Base-by-base conservation (phyloP, 2,329 filamentous ascomycete species). In the Epichloe elymi region DNA sequence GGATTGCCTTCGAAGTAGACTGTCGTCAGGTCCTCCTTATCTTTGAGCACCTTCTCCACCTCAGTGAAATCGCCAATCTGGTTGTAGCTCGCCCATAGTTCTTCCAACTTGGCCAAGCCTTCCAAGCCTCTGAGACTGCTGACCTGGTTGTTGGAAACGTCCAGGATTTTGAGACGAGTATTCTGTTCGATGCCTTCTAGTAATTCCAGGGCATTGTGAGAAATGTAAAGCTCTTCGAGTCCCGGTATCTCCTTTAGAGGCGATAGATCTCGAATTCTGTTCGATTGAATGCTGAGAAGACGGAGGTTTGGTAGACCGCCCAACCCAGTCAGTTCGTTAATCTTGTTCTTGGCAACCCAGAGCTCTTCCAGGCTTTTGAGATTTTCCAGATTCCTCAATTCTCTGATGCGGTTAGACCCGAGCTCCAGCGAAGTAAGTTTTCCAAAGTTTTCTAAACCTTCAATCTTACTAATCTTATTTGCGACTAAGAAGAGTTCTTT, bases 1-100 rank as follows among this genome's bases (percentile, higher is more conserved):
- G 90, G 91, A 61, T 95, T 96, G 1, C 89, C 90, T 65, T 98
- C 93, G 57, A 98, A 94, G 65, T 98, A 98, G 11, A 98, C 91
- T 1, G 93, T 96, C 54, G 83, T 81, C 58, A 97, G 69, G 38
- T 83, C 72, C 63, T 86, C 73, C 72, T 95, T 96, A 62, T 93
- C 85, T 49, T 70, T 76, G 56, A 98, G 69, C 59, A 86, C 79
- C 51, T 76, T 78, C 69, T 96, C 86, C 3, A 97, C 78, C 61
- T 97, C 90, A 42, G 75, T 73, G 61, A 97, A 95, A 63, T 87
- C 87, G 19, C 70, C 71, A 26, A 98, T 67, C 59, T 85, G 74
- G 67, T 95, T 97, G 67, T 90, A 89, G 59, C 87, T 93, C 15
- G 89, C 93, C 93, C 93, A 98, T 30, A 98, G 68, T 66, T 98